Evolutionary conservation across 768 basidiomycete genomes (phyloP), one percentile per base, ranked within the genome.

Genomic region (Hydnomerulius pinastri): DNA sequence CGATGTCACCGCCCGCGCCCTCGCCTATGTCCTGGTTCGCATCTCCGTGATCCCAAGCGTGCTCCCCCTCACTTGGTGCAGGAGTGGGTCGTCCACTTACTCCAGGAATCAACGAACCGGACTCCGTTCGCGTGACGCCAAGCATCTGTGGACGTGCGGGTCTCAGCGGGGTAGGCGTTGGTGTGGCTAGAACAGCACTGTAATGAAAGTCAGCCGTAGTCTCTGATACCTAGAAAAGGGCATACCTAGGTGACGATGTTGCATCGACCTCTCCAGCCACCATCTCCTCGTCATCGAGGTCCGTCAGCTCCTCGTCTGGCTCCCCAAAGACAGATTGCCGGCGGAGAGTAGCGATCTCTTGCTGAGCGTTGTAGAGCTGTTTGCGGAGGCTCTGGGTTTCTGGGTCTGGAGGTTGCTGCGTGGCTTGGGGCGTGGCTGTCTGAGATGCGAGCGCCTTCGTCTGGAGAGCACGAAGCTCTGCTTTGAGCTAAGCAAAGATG

Each of bases 31-130:
- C 46, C 7, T 20, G 38, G 23, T 17, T 23, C 21, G 6, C 21
- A 10, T 24, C 28, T 27, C 53, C 40, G 11, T 36, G 20, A 4
- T 28, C 33, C 42, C 68, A 46, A 60, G 64, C 25, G 60, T 58
- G 55, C 17, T 20, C 33, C 11, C 32, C 41, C 21, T 50, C 42
- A 28, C 72, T 79, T 27, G 78, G 77, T 18, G 77, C 76, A 45
- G 80, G 80, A 1, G 79, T 80, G 9, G 78, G 78, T 20, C 69
- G 77, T 54, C 75, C 76, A 65, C 76, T 79, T 29, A 76, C 33
- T 28, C 69, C 59, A 40, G 74, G 70, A 49, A 81, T 80, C 40
- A 71, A 55, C 3, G 80, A 77, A 2, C 79, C 79, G 9, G 78
- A 78, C 47, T 72, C 70, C 6, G 79, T 78, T 30, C 75, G 68